Evolutionary conservation across 352 stramenopile species (phyloP), one percentile per base, ranked within the genome.

Genomic region (Bremia lactucae): DNA sequence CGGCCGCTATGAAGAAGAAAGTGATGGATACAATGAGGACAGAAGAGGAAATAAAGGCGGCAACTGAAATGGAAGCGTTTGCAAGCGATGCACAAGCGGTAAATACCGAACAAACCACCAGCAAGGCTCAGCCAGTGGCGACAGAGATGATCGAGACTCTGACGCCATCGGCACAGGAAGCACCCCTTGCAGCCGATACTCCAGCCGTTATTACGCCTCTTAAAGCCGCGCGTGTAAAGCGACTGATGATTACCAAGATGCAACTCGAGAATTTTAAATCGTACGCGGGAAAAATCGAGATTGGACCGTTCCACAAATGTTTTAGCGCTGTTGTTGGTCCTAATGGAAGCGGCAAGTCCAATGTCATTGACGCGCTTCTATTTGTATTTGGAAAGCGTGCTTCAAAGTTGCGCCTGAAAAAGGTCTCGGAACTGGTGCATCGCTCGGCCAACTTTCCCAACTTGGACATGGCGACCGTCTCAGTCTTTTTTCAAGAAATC

Each of bases 321-420:
- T 99, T 99, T 72, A 97, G 85, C 42, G 87, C 88, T 13, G 91
- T 99, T 16, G 95, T 99, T 7, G 97, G 97, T 4, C 96, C 96
- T 16, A 99, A 99, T 62, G 97, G 96, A 29, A 98, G 90, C 43
- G 97, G 97, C 38, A 99, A 99, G 71, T 98, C 93, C 14, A 99
- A 99, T 62, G 95, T 99, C 13, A 99, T 99, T 41, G 97, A 99
- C 64, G 97, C 97, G 43, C 92, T 99, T 69, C 86, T 99, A 10
- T 99, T 99, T 62, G 97, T 99, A 4, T 99, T 99, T 65, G 97
- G 97, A 42, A 99, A 99, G 64, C 84, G 95, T 31, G 96, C 96
- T 31, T 98, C 97, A 49, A 98, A 98, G 63, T 68, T 99, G 21
- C 88, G 95, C 1, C 63, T 94, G 4, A 92, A 90, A 49, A 92